Evolutionary conservation across 2,329 filamentous ascomycete species (phyloP), one percentile per base, ranked within the genome.

Genomic region (Raffaelea ambrosiae): DNA sequence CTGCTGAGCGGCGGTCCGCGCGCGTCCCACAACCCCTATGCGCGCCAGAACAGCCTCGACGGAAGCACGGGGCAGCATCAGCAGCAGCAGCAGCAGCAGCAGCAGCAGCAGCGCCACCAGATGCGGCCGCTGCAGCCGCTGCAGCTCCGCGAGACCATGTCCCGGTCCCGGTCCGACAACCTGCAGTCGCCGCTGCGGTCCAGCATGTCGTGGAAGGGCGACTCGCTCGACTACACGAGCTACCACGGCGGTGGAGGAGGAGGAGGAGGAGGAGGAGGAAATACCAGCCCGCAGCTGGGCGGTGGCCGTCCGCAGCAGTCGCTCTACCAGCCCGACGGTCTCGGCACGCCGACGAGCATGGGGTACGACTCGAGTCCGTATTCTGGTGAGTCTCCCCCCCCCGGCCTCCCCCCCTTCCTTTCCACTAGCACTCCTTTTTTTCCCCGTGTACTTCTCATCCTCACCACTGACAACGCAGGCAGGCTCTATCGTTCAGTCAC

Each of bases 201-300:
- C 10, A 77, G 73, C 57, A 77, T 81, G 74, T 75, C 77, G 13
- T 83, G 79, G 79, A 81, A 81, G 59, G 74, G 75, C 14, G 75
- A 78, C 51, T 66, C 73, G 1, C 71, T 81, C 48, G 76, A 80
- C 55, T 82, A 80, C 58, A 69, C 67, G 11, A 69, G 66, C 11
- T 80, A 77, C 56, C 67, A 72, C 42, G 65, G 63, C 16, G 64
- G 65, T n/a, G n/a, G n/a, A n/a, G n/a, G n/a, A n/a, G n/a, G n/a
- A n/a, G n/a, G n/a, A n/a, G n/a, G 9, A 68, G 66, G 63, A 20
- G 49, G 19, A 33, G 31, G 38, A 65, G 74, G 44, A 35, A 42
- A 16, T 14, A 11, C 13, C 33, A 47, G 73, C 73, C 33, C 68
- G 68, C 44, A 47, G 26, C 40, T 23, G 26, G 35, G 40, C 19